These are phyloP conservation scores for Talaromyces piceae DNA, from an alignment of 2,329 filamentous ascomycete species.

Conservation along the genomic window DNA sequence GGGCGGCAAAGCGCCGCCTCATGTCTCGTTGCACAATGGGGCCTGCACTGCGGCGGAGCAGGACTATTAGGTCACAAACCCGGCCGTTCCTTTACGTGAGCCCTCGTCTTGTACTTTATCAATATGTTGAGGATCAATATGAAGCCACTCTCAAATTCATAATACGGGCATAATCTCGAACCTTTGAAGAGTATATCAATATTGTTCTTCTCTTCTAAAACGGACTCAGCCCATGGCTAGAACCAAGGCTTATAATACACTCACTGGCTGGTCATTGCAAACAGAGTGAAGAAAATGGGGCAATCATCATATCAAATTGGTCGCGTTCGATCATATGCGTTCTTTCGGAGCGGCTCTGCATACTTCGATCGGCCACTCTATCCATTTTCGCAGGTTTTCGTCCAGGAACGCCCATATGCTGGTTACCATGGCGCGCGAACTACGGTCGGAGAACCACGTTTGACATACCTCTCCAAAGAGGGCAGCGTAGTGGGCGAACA, in stretches of 20 bases:
- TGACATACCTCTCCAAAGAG: slow-evolving; percentile 2
- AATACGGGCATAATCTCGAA: no score
- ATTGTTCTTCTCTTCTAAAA: no score
- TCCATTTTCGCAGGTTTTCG: slow-evolving; percentile 8
- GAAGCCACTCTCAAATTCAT: no score
- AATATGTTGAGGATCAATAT: no score
- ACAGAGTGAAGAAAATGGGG: no score
- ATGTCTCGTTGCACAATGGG: slow-evolving; percentile 36
- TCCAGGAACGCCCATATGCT: slow-evolving; percentile 7
- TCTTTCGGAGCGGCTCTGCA: background rate
- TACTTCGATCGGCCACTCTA: slow-evolving; percentile 8
- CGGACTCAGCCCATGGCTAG: no score
- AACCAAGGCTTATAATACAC: background rate
- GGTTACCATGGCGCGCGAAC: slow-evolving; percentile 5
- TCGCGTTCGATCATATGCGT: background rate
- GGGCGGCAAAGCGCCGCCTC: slow-evolving; percentile 27
- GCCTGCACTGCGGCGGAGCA: slow-evolving; percentile 26
- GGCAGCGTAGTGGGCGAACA: slow-evolving; percentile 10
- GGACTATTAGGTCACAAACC: background rate
- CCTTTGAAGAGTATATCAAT: no score
- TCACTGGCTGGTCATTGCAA: background rate
- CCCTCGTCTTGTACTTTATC: no score
- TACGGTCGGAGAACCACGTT: slow-evolving; percentile 8
- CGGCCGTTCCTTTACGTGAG: background rate
- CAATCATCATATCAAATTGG: no score